A percentile compares a stretch with the other conserved stretches of the same genome.
Evolutionary conservation across 345 rosid genomes (phyloP).

Genomic region (Boechera stricta): DNA sequence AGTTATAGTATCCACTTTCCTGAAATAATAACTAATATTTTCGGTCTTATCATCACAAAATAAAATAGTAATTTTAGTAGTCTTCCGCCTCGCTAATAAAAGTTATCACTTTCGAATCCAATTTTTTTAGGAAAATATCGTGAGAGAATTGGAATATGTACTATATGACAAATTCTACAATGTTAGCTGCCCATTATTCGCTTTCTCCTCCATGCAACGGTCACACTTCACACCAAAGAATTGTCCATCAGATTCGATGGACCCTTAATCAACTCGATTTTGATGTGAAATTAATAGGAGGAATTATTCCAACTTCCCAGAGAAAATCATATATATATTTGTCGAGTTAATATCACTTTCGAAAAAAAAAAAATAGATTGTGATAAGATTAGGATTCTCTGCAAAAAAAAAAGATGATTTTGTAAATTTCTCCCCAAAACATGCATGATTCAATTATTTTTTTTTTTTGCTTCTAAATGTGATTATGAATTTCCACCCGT

Average conservation of each 20-base stretch:
- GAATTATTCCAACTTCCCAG: background rate
- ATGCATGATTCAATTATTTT: too few relatives aligned
- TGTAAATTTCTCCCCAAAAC: too few relatives aligned
- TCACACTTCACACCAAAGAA: background rate
- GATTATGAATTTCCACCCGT: too few relatives aligned
- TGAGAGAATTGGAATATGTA: background rate
- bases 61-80: background rate
- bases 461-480: too few relatives aligned
- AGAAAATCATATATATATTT: background rate
- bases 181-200: background rate
- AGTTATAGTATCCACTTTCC: background rate
- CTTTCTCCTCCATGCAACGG: background rate
- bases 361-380: too few relatives aligned
- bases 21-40: background rate
- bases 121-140: background rate
- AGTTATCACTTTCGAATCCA: background rate
- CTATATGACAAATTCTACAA: background rate
- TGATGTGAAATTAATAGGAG: background rate
- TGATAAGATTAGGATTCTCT: too few relatives aligned
- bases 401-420: too few relatives aligned
- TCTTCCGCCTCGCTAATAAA: background rate
- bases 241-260: background rate
- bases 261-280: background rate
- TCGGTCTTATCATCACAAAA: background rate
- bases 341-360: too few relatives aligned